Percentiles rank a stretch among this genome's conserved stretches.
Conservation (phyloP, 2,329 filamentous ascomycete species). For the Hysterium pulicare region DNA sequence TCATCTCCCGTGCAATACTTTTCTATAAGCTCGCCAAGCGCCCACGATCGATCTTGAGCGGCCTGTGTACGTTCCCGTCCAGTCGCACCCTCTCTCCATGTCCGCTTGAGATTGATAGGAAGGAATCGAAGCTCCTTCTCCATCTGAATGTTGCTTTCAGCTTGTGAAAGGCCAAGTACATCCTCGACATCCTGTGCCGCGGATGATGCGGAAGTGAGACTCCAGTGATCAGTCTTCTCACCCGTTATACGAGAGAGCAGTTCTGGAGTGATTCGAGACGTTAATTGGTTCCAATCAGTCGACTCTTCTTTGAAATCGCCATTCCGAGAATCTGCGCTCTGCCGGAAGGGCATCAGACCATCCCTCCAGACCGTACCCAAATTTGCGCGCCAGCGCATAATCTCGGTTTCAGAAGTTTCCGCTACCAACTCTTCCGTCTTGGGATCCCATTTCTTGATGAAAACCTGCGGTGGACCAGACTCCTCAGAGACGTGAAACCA, state of each 20-base stretch:
- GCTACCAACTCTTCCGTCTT: conserved; percentile 45
- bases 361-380: conserved; percentile 55
- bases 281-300: conserved; percentile 54
- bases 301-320: conserved; percentile 40
- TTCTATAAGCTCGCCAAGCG: conserved; percentile 52
- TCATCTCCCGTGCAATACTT: conserved; percentile 35
- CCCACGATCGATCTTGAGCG: conserved; percentile 62
- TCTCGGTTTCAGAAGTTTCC: conserved; percentile 41
- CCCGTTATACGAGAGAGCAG: conserved; percentile 53
- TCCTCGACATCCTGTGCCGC: conserved; percentile 55
- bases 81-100: conserved; percentile 60
- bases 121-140: conserved; percentile 51
- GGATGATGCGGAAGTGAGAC: conserved; percentile 56
- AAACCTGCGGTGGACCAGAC: conserved; percentile 38
- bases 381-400: conserved; percentile 53
- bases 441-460: conserved; percentile 57
- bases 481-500: conserved; percentile 56
- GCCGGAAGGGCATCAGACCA: conserved; percentile 48
- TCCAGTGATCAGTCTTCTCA: conserved; percentile 48
- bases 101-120: conserved; percentile 58
- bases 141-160: conserved; percentile 25
- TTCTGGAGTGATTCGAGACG: conserved; percentile 46
- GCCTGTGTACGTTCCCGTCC: conserved; percentile 61
- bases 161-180: conserved; percentile 54
- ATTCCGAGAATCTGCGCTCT: conserved; percentile 35